Percentiles rank a stretch among this genome's conserved stretches.
Evolutionary conservation across 1,284 basidiomycete species (phyloP).

Genomic region (Ustilago xerochloae): DNA sequence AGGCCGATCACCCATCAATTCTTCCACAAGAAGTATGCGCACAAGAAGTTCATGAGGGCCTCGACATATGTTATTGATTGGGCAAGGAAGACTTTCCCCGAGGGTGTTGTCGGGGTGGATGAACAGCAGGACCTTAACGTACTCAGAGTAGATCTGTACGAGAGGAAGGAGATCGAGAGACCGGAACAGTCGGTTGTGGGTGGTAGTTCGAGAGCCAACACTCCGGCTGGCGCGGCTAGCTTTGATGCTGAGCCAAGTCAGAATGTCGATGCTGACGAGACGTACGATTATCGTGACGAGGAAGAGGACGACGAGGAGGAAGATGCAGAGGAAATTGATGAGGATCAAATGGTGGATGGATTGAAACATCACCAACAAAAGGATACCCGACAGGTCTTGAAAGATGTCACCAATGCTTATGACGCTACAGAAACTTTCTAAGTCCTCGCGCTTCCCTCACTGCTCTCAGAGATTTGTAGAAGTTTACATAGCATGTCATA

Average conservation of each 20-base stretch:
- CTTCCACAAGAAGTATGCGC: conserved; percentile 67
- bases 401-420: conserved; percentile 46
- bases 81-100: conserved; percentile 59
- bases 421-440: conserved; percentile 37
- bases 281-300: conserved; percentile 21
- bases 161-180: conserved; percentile 45
- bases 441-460: background rate
- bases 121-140: conserved; percentile 50
- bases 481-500: background rate
- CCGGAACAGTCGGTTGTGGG: conserved; percentile 48
- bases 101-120: conserved; percentile 54
- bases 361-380: conserved; percentile 1
- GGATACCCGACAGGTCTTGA: conserved; percentile 36
- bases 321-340: conserved; percentile 1
- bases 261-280: conserved; percentile 22
- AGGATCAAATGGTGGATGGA: conserved; percentile 12
- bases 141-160: conserved; percentile 58
- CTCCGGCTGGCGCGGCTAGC: conserved; percentile 20
- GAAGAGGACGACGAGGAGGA: conserved; percentile 19
- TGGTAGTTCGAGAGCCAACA: conserved; percentile 30
- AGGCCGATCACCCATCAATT: conserved; percentile 60
- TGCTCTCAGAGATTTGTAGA: no score
- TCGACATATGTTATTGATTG: conserved; percentile 64
- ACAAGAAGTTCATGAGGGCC: conserved; percentile 67
- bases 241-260: conserved; percentile 32